Evolutionary conservation across 345 rosid genomes (phyloP).

Genomic region (rapeseed (Brassica napus)): Da-Ae NC_063447.1:44170501-44171000

Average conservation of each 20-base stretch:
- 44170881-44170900: not conserved
- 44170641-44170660: not conserved
- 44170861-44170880: not conserved
- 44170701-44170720: not conserved
- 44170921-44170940: not conserved
- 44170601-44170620: not conserved
- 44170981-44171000: not conserved
- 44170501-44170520: not conserved
- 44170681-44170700: not conserved
- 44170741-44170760: not conserved
- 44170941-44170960: not conserved
- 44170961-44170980: not conserved
- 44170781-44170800: not conserved
- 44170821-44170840: slow-evolving; percentile 14
- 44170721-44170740: not conserved
- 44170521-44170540: not conserved
- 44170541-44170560: not conserved
- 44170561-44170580: not conserved
- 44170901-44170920: not conserved
- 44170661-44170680: not conserved
- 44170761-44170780: not conserved
- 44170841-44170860: not conserved
- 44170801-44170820: not conserved
- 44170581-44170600: not conserved
- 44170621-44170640: not conserved